A percentile compares a stretch with the other conserved stretches of the same genome.
Evolutionary conservation across 2,329 filamentous ascomycete species (phyloP).

Genomic region (Saccharata proteae): DNA sequence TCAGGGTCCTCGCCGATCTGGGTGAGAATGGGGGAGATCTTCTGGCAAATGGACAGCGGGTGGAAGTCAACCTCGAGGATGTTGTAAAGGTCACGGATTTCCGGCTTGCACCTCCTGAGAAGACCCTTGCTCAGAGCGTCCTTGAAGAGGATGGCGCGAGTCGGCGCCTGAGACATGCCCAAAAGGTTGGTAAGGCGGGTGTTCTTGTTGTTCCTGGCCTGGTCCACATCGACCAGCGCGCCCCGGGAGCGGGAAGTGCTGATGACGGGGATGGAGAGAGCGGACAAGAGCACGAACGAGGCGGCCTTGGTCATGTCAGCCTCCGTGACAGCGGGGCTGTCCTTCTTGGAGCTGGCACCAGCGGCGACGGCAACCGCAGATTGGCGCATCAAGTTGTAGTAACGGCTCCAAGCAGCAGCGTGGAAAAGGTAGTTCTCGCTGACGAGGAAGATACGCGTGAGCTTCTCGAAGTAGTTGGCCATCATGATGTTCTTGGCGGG

Average conservation of each 20-base stretch:
- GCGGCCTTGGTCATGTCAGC: slow-evolving; percentile 87
- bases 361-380: slow-evolving; percentile 72
- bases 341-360: slow-evolving; percentile 82
- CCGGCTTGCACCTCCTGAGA: slow-evolving; percentile 79
- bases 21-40: slow-evolving; percentile 90
- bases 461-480: slow-evolving; percentile 99
- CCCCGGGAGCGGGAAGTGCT: slow-evolving; percentile 94
- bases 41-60: slow-evolving; percentile 95
- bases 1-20: slow-evolving; percentile 89
- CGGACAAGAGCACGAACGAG: slow-evolving; percentile 89
- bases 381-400: slow-evolving; percentile 91
- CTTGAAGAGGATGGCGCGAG: slow-evolving; percentile 82
- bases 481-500: slow-evolving; percentile 99
- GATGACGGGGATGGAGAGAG: slow-evolving; percentile 96
- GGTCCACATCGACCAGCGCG: slow-evolving; percentile 91
- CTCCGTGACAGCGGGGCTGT: slow-evolving; percentile 83
- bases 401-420: slow-evolving; percentile 91
- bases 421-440: slow-evolving; percentile 99
- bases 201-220: slow-evolving; percentile 98
- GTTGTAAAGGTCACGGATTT: slow-evolving; percentile 95
- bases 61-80: slow-evolving; percentile 99
- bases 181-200: slow-evolving; percentile 90
- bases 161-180: slow-evolving; percentile 82
- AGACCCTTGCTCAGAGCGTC: slow-evolving; percentile 92
- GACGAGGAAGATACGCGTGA: slow-evolving; percentile 95